Evolutionary conservation across 1,284 basidiomycete genomes (phyloP), one percentile per base, ranked within the genome.

Genomic region (Cutaneotrichosporon dermatis): DNA sequence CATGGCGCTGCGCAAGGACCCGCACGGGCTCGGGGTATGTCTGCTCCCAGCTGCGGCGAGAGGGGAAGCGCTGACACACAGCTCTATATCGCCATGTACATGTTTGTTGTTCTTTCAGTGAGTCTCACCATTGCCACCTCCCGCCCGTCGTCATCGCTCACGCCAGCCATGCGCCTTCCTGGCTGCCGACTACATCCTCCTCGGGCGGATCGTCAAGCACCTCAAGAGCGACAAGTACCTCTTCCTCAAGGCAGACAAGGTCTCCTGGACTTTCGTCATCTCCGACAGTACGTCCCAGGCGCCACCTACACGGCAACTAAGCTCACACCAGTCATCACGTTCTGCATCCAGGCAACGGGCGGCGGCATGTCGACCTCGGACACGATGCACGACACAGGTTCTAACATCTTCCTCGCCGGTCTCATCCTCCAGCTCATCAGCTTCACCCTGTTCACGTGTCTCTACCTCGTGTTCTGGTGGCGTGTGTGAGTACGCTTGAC

Each of bases 111-210:
- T 7, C 57, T 64, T 12, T 46, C 42, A 8, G 58, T 59, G 51
- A 48, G 53, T 54, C 37, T 10, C 8, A 16, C 6, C 36, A 39
- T n/a, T 39, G 6, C 9, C 7, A 34, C 25, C 5, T 10, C 6
- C 13, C 34, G 5, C 15, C 12, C n/a, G n/a, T 36, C 39, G 15
- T 4, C 10, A 4, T 1, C 4, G 43, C 48, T 54, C 9, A 59
- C 51, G 12, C 34, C 64, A 83, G 79, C 86, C 88, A 5, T 88
- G 87, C 66, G 85, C 84, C n/a, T 88, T 88, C 78, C 85, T 89
- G 62, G 87, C 87, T 4, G 83, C 86, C 36, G 82, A 85, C 69
- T 89, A 89, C 66, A 79, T 88, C 55, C 79, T 88, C 25, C 80
- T 88, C 6, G 86, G 86, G 4, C 83, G 84, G 15, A 73, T 89